These are phyloP conservation scores for Tuber brumale DNA, from an alignment of 495 filamentous ascomycete genomes.

Conservation along the genomic window DNA sequence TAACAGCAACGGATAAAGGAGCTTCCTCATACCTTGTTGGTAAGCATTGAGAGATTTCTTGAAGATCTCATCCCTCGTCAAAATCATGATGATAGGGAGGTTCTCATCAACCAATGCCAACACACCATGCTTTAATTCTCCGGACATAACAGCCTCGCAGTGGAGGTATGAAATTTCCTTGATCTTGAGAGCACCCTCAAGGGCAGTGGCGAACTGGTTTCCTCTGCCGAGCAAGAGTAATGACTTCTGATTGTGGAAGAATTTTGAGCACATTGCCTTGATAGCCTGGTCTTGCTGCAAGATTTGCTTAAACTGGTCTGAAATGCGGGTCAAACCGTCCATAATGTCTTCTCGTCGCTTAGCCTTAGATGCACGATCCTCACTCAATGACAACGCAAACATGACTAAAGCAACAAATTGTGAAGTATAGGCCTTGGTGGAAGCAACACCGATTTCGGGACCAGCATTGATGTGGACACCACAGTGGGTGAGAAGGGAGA, in stretches of 20 bases:
- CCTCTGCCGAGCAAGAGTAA: slow-evolving; percentile 87
- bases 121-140: slow-evolving; percentile 97
- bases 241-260: slow-evolving; percentile 95
- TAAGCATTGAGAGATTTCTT: slow-evolving; percentile 97
- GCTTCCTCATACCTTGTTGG: slow-evolving; percentile 69
- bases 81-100: slow-evolving; percentile 98
- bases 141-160: slow-evolving; percentile 99
- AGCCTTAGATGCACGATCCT: slow-evolving; percentile 91
- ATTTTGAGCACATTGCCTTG: slow-evolving; percentile 82
- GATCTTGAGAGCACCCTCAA: slow-evolving; percentile 98
- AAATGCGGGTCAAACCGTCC: slow-evolving; percentile 79
- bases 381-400: slow-evolving; percentile 92
- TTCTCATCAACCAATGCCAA: slow-evolving; percentile 95
- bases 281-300: slow-evolving; percentile 85
- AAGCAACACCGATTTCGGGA: slow-evolving; percentile 97
- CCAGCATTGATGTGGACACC: slow-evolving; percentile 99
- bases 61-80: slow-evolving; percentile 92
- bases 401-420: slow-evolving; percentile 99
- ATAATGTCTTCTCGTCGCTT: slow-evolving; percentile 94
- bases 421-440: slow-evolving; percentile 97
- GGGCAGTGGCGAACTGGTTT: slow-evolving; percentile 91
- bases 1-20: background rate
- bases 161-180: slow-evolving; percentile 99
- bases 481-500: slow-evolving; percentile 96
- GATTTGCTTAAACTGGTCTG: slow-evolving; percentile 83